Evolutionary conservation across 768 basidiomycete species (phyloP), one percentile per base, ranked within the genome.

Genomic region (Epithele typhae): DNA sequence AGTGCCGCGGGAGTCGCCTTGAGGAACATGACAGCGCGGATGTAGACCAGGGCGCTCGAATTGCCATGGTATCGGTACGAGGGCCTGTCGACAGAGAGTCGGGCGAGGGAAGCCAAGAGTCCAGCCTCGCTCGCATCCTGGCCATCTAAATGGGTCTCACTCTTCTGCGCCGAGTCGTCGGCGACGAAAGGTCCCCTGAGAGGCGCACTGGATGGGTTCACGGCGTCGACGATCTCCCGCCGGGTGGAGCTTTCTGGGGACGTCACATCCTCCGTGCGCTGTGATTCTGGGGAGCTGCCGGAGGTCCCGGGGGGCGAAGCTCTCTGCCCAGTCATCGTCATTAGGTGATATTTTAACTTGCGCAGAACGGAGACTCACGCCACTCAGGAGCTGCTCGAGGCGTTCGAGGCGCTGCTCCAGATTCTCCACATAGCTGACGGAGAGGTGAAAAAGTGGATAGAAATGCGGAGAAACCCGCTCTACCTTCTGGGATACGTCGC

Each of bases 341-440:
- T 6, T 17, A 36, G n/a, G n/a, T n/a, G n/a, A n/a, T n/a, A n/a
- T n/a, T n/a, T n/a, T n/a, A n/a, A n/a, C n/a, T 36, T 7, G 15
- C 18, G 35, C 35, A 14, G 35, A 6, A 9, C 35, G 15, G 25
- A 2, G 14, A 23, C 9, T 7, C 14, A 48, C 46, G 35, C 37
- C 23, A 2, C 42, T 24, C 5, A 48, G 12, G 1, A 48, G 25
- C 22, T 35, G 15, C 21, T 48, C 46, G 27, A 48, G 27, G 3
- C 35, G 33, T 11, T 41, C 21, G 5, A 48, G 23, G 25, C 46
- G 46, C n/a, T 27, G 22, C 18, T 48, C 46, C 2, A 48, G 40
- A 11, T 19, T 37, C 24, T 48, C 34, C 5, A 48, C 46, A n/a
- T 48, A 48, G 12, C 46, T 48, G 21, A 14, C 3, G 3, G 17